Evolutionary conservation across 192 early-diverging fungal species (phyloP).

Genomic region (Lobosporangium transversale): DNA sequence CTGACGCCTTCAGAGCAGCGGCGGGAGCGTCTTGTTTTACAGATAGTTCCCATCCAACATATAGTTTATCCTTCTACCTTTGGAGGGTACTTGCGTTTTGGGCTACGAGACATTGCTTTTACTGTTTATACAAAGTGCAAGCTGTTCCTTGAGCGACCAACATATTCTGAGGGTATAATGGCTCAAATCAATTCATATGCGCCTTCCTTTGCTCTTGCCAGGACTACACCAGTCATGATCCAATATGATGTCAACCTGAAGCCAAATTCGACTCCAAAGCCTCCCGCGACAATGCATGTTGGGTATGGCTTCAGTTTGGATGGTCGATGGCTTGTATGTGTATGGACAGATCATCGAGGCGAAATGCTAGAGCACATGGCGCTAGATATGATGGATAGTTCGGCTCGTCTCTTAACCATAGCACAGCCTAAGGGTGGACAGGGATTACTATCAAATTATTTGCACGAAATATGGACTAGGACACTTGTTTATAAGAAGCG

Average conservation of each 20-base stretch:
- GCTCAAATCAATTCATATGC: constrained; percentile 55
- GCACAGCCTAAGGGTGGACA: not conserved
- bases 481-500: constrained; percentile 51
- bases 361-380: constrained; percentile 59
- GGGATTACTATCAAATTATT: constrained; percentile 8
- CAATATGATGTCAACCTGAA: constrained; percentile 49
- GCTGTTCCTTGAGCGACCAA: constrained; percentile 50
- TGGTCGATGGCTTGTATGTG: constrained; percentile 58
- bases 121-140: constrained; percentile 63
- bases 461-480: constrained; percentile 59
- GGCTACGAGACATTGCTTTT: constrained; percentile 63
- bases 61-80: constrained; percentile 57
- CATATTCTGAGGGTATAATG: constrained; percentile 21
- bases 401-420: not conserved
- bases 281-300: constrained; percentile 56
- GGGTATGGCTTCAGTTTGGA: constrained; percentile 63
- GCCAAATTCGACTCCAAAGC: constrained; percentile 49
- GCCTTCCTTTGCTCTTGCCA: constrained; percentile 60
- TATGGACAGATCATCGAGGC: constrained; percentile 64
- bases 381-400: constrained; percentile 24
- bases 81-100: constrained; percentile 61
- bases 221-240: constrained; percentile 51
- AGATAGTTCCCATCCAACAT: constrained; percentile 63
- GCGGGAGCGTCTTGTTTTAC: constrained; percentile 55
- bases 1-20: constrained; percentile 49